Evolutionary conservation across 2,329 filamentous ascomycete genomes (phyloP).

Genomic region (Trichoderma guizhouense): DNA sequence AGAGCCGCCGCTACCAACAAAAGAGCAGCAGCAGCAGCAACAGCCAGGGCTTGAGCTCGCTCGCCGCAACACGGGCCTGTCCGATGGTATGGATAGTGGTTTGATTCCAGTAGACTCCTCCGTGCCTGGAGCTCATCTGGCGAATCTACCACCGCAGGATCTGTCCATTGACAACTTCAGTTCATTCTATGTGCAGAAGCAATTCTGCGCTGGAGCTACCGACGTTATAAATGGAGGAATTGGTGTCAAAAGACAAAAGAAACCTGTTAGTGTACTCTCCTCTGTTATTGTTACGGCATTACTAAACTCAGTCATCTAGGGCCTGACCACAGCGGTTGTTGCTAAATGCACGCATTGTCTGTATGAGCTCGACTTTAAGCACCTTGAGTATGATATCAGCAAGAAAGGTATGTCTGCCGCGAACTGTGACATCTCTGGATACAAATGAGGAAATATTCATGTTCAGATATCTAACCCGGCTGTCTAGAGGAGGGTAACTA

Average conservation of each 20-base stretch:
- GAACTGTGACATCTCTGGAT: background rate
- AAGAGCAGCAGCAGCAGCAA: background rate
- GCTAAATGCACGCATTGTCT: constrained; percentile 53
- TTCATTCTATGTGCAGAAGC: constrained; percentile 52
- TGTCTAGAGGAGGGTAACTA: constrained; percentile 40
- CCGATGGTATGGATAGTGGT: constrained; percentile 9
- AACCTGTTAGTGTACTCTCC: constrained; percentile 36
- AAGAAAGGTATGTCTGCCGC: constrained; percentile 40
- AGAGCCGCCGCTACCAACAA: background rate
- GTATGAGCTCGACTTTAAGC: constrained; percentile 51
- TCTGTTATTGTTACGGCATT: background rate
- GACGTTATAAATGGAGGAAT: constrained; percentile 47
- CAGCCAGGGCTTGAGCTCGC: constrained; percentile 4
- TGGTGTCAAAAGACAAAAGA: constrained; percentile 50
- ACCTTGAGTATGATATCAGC: constrained; percentile 51
- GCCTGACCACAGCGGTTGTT: constrained; percentile 40
- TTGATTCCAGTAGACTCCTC: constrained; percentile 25
- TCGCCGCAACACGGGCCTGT: background rate
- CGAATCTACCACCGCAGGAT: constrained; percentile 26
- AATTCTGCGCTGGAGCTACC: constrained; percentile 54
- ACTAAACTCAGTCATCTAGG: constrained; percentile 28
- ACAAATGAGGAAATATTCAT: background rate
- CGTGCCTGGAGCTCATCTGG: background rate
- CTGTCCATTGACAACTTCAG: constrained; percentile 44
- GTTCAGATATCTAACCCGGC: background rate